Conservation (phyloP, 371 early-diverging fungal genomes). For the Smittium culicis region DNA sequence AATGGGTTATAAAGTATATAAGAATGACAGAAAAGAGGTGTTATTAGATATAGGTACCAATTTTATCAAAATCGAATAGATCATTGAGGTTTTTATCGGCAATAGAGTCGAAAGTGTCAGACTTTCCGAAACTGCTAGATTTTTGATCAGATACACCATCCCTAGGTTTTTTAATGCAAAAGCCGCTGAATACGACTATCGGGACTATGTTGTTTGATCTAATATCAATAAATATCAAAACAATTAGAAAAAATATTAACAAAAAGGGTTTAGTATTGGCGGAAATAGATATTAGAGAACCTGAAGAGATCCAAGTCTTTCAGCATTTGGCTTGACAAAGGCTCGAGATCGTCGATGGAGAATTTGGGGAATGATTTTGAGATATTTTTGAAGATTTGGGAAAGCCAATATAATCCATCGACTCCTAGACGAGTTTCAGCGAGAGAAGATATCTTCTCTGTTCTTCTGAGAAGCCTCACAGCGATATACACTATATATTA, state of each 20-base stretch:
- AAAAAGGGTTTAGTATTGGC: not conserved
- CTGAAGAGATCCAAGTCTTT: not conserved
- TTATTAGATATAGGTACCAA: not conserved
- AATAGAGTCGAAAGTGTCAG: not conserved
- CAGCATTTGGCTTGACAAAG: not conserved
- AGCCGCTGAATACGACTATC: conserved; percentile 62
- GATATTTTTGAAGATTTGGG: conserved; percentile 3
- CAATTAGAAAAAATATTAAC: conserved; percentile 27
- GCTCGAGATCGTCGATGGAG: not conserved
- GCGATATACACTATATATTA: not conserved
- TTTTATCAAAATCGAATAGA: not conserved
- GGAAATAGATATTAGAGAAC: not conserved
- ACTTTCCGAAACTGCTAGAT: not conserved
- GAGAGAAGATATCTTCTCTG: not conserved
- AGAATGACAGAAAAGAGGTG: not conserved
- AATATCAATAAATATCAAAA: conserved; percentile 21
- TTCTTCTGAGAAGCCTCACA: not conserved
- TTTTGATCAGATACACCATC: not conserved
- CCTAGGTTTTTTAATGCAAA: conserved; percentile 16
- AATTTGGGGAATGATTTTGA: not conserved
- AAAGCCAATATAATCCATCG: conserved; percentile 8
- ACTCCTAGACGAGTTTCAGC: conserved; percentile 1
- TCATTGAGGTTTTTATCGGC: not conserved
- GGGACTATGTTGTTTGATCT: conserved; percentile 48
- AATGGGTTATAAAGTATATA: not conserved